These are phyloP conservation scores for Chenopodium suecicum DNA, from an alignment of 148 eudicot species.

Conservation along the genomic window DNA sequence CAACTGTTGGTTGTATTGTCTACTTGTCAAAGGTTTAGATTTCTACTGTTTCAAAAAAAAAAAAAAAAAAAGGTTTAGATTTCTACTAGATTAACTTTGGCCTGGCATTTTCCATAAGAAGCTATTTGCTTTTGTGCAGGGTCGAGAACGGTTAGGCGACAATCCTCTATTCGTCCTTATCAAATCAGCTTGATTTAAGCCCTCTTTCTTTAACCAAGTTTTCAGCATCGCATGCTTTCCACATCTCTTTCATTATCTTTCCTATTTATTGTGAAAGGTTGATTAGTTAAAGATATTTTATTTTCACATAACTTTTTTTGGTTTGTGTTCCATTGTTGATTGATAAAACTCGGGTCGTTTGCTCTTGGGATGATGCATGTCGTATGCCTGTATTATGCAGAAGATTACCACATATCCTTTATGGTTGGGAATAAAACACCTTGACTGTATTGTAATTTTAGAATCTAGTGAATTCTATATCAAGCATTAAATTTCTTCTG, in stretches of 20 bases:
- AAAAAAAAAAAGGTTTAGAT: not conserved
- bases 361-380: not conserved
- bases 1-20: not conserved
- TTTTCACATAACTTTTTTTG: not conserved
- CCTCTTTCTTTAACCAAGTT: not conserved
- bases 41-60: no score
- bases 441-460: not conserved
- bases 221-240: not conserved
- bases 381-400: conserved; percentile 3
- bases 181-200: conserved; percentile 29
- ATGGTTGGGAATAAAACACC: not conserved
- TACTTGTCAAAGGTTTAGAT: not conserved
- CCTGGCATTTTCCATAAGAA: not conserved
- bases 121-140: conserved; percentile 43
- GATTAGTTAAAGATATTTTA: not conserved
- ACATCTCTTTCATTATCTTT: not conserved
- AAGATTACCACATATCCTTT: not conserved
- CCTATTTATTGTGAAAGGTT: not conserved
- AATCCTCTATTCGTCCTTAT: conserved; percentile 75
- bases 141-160: conserved; percentile 72
- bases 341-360: not conserved
- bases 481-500: not conserved
- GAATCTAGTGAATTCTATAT: not conserved
- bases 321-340: not conserved
- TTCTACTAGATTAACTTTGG: not conserved